phyloP scores from a whole-genome alignment of 805 yeast species.

The Lipomyces kockii region DNA sequence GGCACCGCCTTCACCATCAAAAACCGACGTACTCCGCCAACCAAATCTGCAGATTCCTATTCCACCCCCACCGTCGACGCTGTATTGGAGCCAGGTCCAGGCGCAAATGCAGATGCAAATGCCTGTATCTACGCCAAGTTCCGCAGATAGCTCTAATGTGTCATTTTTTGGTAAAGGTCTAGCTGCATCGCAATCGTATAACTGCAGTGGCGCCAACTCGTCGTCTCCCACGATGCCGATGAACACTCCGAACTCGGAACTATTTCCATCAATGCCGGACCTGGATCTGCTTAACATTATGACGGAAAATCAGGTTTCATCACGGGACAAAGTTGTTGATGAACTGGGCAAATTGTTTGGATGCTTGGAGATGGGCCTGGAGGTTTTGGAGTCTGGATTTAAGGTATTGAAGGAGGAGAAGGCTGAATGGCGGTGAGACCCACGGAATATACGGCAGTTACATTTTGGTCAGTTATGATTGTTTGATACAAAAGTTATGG shows the following conservation, averaged over 20 bases:
- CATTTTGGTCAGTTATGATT: background rate
- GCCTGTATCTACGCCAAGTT: conserved; percentile 1
- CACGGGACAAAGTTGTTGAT: conserved; percentile 23
- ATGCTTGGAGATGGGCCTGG: conserved; percentile 25
- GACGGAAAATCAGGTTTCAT: conserved; percentile 17
- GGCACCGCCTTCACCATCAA: conserved; percentile 18
- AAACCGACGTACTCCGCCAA: conserved; percentile 9
- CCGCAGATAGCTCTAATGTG: background rate
- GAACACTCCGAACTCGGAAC: conserved; percentile 16
- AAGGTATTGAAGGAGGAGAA: conserved; percentile 30
- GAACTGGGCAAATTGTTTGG: conserved; percentile 27
- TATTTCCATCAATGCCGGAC: conserved; percentile 30
- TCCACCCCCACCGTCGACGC: conserved; percentile 27
- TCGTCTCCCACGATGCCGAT: background rate
- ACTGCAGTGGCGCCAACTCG: background rate
- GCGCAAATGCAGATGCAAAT: conserved; percentile 10
- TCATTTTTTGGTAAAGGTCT: conserved; percentile 1
- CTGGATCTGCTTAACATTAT: conserved; percentile 22
- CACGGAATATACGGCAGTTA: background rate
- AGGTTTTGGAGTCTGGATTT: conserved; percentile 34
- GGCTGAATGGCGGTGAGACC: conserved; percentile 10
- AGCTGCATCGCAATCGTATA: background rate
- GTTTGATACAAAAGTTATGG: background rate
- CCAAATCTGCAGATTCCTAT: conserved; percentile 34
- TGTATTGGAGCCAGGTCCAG: conserved; percentile 21